Evolutionary conservation across 1,284 basidiomycete species (phyloP).

Genomic region (Leucoagaricus sp.): DNA sequence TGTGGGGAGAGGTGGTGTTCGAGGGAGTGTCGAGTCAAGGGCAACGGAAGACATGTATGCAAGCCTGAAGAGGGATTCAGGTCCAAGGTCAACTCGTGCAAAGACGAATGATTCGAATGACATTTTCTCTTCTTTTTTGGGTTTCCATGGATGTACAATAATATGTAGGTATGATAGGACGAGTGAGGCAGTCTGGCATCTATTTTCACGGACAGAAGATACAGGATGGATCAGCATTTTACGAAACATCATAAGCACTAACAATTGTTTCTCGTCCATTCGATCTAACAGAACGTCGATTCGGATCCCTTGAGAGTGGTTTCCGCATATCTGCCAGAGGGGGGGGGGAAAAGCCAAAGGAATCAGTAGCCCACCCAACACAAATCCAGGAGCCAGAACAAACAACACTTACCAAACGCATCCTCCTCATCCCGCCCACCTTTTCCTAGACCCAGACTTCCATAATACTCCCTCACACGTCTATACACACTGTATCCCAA

Average conservation of each 20-base stretch:
- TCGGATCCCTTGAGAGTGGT: slow-evolving; percentile 67
- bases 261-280: slow-evolving; percentile 78
- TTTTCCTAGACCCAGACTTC: slow-evolving; percentile 66
- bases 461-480: slow-evolving; percentile 86
- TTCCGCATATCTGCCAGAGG: slow-evolving; percentile 80
- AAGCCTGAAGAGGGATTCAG: too few relatives aligned
- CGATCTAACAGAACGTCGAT: slow-evolving; percentile 62
- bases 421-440: slow-evolving; percentile 83
- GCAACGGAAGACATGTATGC: slow-evolving; percentile 6
- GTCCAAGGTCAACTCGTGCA: too few relatives aligned
- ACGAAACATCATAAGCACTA: slow-evolving; percentile 68
- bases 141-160: too few relatives aligned
- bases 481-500: slow-evolving; percentile 88
- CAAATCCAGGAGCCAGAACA: not conserved
- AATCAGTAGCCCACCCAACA: too few relatives aligned
- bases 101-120: too few relatives aligned
- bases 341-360: not conserved
- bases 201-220: not conserved
- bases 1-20: slow-evolving; percentile 18
- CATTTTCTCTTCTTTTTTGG: too few relatives aligned
- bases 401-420: slow-evolving; percentile 74
- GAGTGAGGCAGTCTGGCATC: not conserved
- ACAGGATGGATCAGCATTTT: slow-evolving; percentile 18
- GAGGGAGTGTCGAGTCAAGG: slow-evolving; percentile 10
- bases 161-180: too few relatives aligned